phyloP scores from a whole-genome alignment of 2,329 filamentous ascomycete species.

The Aspergillus sp. region DNA sequence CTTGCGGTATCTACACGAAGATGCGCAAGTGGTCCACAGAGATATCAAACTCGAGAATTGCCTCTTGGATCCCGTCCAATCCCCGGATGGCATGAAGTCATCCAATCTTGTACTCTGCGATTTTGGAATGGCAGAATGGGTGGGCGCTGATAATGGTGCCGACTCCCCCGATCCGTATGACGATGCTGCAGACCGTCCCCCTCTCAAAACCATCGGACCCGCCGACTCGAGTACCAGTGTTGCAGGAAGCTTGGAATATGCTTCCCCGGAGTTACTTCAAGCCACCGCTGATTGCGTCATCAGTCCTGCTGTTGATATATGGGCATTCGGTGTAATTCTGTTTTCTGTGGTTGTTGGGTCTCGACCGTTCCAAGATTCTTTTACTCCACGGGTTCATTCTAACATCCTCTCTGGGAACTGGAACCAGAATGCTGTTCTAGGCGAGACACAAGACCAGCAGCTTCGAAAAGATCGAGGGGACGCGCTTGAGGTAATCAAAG shows the following conservation, averaged over 20 bases:
- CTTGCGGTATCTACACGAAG: constrained; percentile 63
- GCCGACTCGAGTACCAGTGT: constrained; percentile 54
- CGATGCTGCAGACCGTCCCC: constrained; percentile 42
- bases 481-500: constrained; percentile 53
- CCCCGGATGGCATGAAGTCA: constrained; percentile 43
- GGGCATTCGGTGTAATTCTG: constrained; percentile 62
- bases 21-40: constrained; percentile 61
- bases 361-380: constrained; percentile 58
- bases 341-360: constrained; percentile 58
- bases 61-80: constrained; percentile 52
- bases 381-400: constrained; percentile 54
- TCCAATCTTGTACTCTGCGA: constrained; percentile 61
- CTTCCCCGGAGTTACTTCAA: constrained; percentile 43
- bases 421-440: constrained; percentile 48
- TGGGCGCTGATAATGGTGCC: constrained; percentile 51
- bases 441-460: constrained; percentile 32
- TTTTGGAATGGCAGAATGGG: constrained; percentile 66
- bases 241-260: constrained; percentile 57
- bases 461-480: constrained; percentile 42
- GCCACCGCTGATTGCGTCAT: constrained; percentile 34
- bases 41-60: constrained; percentile 69
- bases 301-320: constrained; percentile 57
- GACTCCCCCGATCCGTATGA: constrained; percentile 48
- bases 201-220: constrained; percentile 49
- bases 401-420: constrained; percentile 59